A percentile compares a stretch with the other conserved stretches of the same genome.
phyloP scores from a whole-genome alignment of 225 moss, liverwort and hornwort species.

The Ulota crispa region DNA sequence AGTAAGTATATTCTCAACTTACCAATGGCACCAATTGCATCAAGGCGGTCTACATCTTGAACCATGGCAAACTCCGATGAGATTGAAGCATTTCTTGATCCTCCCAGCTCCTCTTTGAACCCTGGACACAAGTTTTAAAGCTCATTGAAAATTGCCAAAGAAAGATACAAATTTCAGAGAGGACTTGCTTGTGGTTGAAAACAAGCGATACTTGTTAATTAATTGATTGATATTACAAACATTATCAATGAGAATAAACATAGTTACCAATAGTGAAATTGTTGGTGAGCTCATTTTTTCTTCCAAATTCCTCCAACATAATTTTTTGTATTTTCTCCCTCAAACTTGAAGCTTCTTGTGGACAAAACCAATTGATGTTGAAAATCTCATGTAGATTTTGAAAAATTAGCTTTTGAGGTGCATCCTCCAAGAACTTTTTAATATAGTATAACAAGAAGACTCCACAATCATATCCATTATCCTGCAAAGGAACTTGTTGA shows the following conservation, averaged over 20 bases:
- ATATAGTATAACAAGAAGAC: not conserved
- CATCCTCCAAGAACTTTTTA: not conserved
- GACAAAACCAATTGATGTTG: not conserved
- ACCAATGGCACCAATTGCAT: slow-evolving; percentile 97
- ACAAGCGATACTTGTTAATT: not conserved
- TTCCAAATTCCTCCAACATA: not conserved
- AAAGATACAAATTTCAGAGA: not conserved
- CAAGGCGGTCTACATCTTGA: slow-evolving; percentile 89
- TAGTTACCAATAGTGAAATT: not conserved
- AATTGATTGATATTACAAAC: not conserved
- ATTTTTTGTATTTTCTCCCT: not conserved
- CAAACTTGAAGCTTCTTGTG: not conserved
- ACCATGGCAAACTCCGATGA: slow-evolving; percentile 77
- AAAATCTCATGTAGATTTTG: not conserved
- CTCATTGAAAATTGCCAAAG: not conserved
- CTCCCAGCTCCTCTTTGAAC: slow-evolving; percentile 84
- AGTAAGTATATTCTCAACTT: slow-evolving; percentile 14
- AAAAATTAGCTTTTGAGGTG: not conserved
- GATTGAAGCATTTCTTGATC: slow-evolving; percentile 26
- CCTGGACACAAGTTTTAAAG: slow-evolving; percentile 42
- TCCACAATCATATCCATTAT: not conserved
- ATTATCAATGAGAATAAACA: not conserved
- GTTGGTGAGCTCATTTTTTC: not conserved
- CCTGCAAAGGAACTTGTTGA: not conserved
- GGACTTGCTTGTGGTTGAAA: not conserved